Percentiles rank a stretch among this genome's conserved stretches.
Evolutionary conservation across 257 asterid genomes (phyloP).

Genomic region (Solanum virginianum): DNA sequence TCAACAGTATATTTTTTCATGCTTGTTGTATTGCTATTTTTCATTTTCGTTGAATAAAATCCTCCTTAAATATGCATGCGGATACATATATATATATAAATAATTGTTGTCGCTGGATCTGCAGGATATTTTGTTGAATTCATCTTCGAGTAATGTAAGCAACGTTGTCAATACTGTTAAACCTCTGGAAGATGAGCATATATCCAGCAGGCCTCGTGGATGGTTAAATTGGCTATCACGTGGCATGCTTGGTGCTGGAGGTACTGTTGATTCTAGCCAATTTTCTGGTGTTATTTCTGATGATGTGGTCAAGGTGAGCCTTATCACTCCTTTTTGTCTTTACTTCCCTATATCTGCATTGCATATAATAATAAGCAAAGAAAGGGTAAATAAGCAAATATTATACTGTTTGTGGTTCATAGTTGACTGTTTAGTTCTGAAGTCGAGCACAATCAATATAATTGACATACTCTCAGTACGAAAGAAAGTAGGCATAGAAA

Average conservation of each 20-base stretch:
- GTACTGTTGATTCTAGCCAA: slow-evolving; percentile 80
- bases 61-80: neutral
- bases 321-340: slow-evolving; percentile 1
- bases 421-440: neutral
- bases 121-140: slow-evolving; percentile 58
- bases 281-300: slow-evolving; percentile 94
- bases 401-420: neutral
- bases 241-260: slow-evolving; percentile 99
- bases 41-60: neutral
- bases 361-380: neutral
- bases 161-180: slow-evolving; percentile 33
- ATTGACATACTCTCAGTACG: neutral
- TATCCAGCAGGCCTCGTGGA: slow-evolving; percentile 73
- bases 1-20: neutral
- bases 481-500: neutral
- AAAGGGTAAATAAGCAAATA: neutral
- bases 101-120: neutral
- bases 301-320: slow-evolving; percentile 70
- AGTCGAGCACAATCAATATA: neutral
- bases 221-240: slow-evolving; percentile 98
- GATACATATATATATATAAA: neutral
- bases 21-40: neutral
- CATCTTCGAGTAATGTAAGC: slow-evolving; percentile 33
- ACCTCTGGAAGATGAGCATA: slow-evolving; percentile 52
- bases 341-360: neutral